Evolutionary conservation across 1,139 yeast species (phyloP).

Genomic region (Pneumocystis murina): DNA sequence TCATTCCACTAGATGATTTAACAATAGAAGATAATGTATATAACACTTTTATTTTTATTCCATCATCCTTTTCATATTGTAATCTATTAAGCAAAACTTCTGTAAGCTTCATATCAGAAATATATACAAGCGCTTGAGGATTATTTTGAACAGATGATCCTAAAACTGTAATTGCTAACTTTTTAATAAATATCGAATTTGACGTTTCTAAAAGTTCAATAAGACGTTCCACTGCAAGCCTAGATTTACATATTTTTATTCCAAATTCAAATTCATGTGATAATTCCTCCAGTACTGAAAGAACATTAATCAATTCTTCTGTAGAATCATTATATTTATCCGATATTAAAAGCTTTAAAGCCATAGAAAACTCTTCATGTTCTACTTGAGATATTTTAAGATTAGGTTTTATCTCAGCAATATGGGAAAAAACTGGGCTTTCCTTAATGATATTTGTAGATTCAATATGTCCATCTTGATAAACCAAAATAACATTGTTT

Average conservation of each 20-base stretch:
- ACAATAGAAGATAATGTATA: constrained; percentile 22
- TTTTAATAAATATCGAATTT: constrained; percentile 16
- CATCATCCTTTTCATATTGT: constrained; percentile 12
- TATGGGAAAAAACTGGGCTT: background rate
- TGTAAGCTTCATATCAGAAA: constrained; percentile 11
- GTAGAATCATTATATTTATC: background rate
- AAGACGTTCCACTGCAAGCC: constrained; percentile 17
- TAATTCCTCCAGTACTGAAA: constrained; percentile 41
- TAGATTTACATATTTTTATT: constrained; percentile 24
- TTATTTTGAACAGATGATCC: constrained; percentile 48
- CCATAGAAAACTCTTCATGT: background rate
- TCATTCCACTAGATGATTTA: constrained; percentile 10
- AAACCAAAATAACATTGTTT: background rate
- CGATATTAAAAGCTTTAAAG: background rate
- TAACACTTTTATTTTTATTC: constrained; percentile 18
- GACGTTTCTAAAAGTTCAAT: constrained; percentile 17
- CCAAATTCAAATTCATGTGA: constrained; percentile 59
- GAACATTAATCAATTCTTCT: constrained; percentile 18
- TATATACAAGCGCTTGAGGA: constrained; percentile 39
- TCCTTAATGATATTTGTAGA: background rate
- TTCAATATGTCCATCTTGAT: background rate
- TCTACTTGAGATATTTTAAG: background rate
- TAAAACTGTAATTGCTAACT: constrained; percentile 23
- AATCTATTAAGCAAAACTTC: constrained; percentile 14
- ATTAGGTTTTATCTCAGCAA: background rate